Conservation (phyloP, 129 eudicot species). For the Mikania micrantha region DNA sequence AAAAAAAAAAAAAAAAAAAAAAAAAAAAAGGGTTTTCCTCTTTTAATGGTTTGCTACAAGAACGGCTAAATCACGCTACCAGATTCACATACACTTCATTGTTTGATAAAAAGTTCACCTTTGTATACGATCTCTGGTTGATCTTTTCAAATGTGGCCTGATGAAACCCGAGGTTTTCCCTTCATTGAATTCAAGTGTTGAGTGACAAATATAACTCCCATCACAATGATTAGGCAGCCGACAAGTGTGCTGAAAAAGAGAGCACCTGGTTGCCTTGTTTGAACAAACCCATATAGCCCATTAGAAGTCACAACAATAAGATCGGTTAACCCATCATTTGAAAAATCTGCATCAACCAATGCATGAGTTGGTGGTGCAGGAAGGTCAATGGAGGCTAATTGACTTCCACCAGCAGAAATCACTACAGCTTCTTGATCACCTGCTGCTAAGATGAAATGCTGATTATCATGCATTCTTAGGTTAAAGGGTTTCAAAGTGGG, state of each 20-base stretch:
- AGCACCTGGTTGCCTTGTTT: conserved; percentile 98
- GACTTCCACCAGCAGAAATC: conserved; percentile 78
- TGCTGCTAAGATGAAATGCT: conserved; percentile 64
- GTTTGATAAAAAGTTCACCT: background rate
- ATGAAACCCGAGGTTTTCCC: conserved; percentile 67
- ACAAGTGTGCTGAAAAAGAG: conserved; percentile 94
- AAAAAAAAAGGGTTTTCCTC: no score
- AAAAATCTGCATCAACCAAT: conserved; percentile 69
- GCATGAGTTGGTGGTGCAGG: conserved; percentile 94
- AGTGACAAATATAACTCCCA: conserved; percentile 86
- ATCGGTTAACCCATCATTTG: conserved; percentile 89
- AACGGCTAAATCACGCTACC: background rate
- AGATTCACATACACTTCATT: background rate
- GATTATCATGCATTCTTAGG: conserved; percentile 66
- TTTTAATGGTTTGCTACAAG: background rate
- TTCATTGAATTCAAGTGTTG: conserved; percentile 77
- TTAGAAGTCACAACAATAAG: conserved; percentile 74
- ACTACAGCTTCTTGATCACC: conserved; percentile 90
- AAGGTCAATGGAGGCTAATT: conserved; percentile 53
- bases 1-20: background rate
- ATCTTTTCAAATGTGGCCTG: conserved; percentile 34
- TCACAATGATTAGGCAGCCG: conserved; percentile 83
- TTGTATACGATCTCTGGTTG: background rate
- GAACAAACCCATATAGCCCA: conserved; percentile 96
- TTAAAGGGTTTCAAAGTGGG: conserved; percentile 75